Base-by-base conservation (phyloP, 129 eudicot genomes). In the Smallanthus sonchifolius region DNA sequence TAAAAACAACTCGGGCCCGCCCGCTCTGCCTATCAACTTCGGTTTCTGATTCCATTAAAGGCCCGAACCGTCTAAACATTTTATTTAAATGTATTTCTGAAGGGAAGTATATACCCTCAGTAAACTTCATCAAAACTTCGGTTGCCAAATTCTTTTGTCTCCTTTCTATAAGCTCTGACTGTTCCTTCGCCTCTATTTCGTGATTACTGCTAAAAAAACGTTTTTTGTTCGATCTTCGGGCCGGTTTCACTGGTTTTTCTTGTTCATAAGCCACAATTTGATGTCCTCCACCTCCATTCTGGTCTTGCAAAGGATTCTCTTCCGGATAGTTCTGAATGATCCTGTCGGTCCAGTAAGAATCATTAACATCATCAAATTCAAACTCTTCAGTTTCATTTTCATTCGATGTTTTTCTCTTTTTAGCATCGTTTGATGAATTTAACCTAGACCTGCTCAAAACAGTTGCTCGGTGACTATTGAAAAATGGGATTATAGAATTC, bases 331-430 rank as follows among this genome's bases (percentile, higher is more conserved):
- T 83, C 70, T 90, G 93, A 70, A 93, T 84, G 73, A 84, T 80
- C 87, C 88, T 83, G 79, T 93, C 98, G 0, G 91, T 86, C 98
- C 98, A 93, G 73, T 93, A 93, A 36, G 96, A 90, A 80, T 93
- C 95, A 72, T 86, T 90, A 69, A 77, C 82, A 75, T 93, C 97
- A 54, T 93, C 95, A 76, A 90, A 83, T 68, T 93, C 97, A 70
- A 79, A 86, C 16, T 85, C 92, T 78, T 87, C 95, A 16, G 91
- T 79, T 24, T 88, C 30, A 37, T 66, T 78, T 52, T 75, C 82
- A 10, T 66, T 48, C 10, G 82, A 72, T 0, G 84, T 30, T 51
- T 87, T 85, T 76, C 82, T 84, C 88, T 93, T 93, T 54, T 89
- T 80, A 7, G 80, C 77, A 39, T 65, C 65, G 10, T 38, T 82